A percentile compares a stretch with the other conserved stretches of the same genome.
Evolutionary conservation across 495 filamentous ascomycete species (phyloP).

Genomic region (Cercophora newfieldiana): DNA sequence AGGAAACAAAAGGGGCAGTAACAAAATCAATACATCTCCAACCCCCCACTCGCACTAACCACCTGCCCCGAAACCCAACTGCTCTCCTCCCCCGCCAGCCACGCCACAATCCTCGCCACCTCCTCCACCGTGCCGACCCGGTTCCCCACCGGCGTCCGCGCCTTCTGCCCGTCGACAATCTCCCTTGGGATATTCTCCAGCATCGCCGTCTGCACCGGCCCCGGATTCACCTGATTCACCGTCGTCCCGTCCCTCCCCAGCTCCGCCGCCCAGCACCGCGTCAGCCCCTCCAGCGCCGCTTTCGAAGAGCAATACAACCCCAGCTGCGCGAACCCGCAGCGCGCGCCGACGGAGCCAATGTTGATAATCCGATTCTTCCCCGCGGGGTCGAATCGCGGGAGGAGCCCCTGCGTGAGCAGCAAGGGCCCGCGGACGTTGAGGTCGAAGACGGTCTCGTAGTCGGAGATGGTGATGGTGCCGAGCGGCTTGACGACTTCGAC

Average conservation of each 20-base stretch:
- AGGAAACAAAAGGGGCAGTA: neutral
- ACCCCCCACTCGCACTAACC: slow-evolving; percentile 56
- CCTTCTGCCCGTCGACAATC: slow-evolving; percentile 54
- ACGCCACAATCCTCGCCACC: slow-evolving; percentile 57
- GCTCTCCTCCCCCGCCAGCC: slow-evolving; percentile 49
- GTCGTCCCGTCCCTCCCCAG: slow-evolving; percentile 59
- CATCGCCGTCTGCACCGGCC: slow-evolving; percentile 62
- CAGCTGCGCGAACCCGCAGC: slow-evolving; percentile 39
- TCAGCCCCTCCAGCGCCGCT: slow-evolving; percentile 69
- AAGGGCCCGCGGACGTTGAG: slow-evolving; percentile 66
- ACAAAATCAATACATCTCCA: slow-evolving; percentile 27
- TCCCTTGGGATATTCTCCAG: slow-evolving; percentile 56
- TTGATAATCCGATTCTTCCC: slow-evolving; percentile 54
- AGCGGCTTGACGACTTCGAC: slow-evolving; percentile 51
- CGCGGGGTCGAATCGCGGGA: slow-evolving; percentile 47
- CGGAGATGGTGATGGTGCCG: slow-evolving; percentile 53
- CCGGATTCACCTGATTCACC: slow-evolving; percentile 65
- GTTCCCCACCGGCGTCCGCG: slow-evolving; percentile 50
- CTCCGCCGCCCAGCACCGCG: slow-evolving; percentile 61
- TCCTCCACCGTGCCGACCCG: slow-evolving; percentile 61
- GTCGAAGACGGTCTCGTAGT: slow-evolving; percentile 55
- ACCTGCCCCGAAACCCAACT: slow-evolving; percentile 65
- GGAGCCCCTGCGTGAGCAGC: slow-evolving; percentile 58
- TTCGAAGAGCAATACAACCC: slow-evolving; percentile 60
- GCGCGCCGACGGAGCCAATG: slow-evolving; percentile 50